These are phyloP conservation scores for Daldinia decipiens DNA, from an alignment of 495 filamentous ascomycete species.

Conservation along the genomic window DNA sequence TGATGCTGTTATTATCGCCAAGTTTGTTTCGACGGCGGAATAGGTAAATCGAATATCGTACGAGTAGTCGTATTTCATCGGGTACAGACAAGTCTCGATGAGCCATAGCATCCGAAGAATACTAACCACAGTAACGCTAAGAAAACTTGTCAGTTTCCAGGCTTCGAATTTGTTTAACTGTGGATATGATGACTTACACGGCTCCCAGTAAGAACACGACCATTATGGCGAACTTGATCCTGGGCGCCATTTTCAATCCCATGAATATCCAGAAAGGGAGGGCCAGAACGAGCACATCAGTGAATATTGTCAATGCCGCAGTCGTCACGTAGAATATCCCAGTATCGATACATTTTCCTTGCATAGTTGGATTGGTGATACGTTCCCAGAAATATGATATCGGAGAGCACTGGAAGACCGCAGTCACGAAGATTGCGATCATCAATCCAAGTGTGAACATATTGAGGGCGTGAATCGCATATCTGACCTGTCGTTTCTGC, in stretches of 20 bases:
- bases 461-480: constrained; percentile 60
- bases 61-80: constrained; percentile 42
- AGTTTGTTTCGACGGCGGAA: constrained; percentile 64
- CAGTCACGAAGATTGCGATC: constrained; percentile 64
- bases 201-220: constrained; percentile 63
- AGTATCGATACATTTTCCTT: constrained; percentile 61
- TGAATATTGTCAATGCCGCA: constrained; percentile 61
- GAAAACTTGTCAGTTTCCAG: constrained; percentile 1
- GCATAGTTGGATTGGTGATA: constrained; percentile 47
- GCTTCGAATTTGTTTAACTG: not conserved
- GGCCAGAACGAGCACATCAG: constrained; percentile 60
- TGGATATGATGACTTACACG: constrained; percentile 51
- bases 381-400: constrained; percentile 60
- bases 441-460: constrained; percentile 62
- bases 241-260: constrained; percentile 57
- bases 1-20: constrained; percentile 64
- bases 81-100: constrained; percentile 38
- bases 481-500: constrained; percentile 57
- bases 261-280: constrained; percentile 61
- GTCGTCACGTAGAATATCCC: constrained; percentile 58
- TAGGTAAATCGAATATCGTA: constrained; percentile 61
- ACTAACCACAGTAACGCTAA: constrained; percentile 64
- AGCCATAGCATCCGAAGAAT: constrained; percentile 53
- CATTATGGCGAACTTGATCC: constrained; percentile 60
- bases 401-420: constrained; percentile 68